phyloP scores from a whole-genome alignment of 768 basidiomycete genomes.

The Russula sp. region DNA sequence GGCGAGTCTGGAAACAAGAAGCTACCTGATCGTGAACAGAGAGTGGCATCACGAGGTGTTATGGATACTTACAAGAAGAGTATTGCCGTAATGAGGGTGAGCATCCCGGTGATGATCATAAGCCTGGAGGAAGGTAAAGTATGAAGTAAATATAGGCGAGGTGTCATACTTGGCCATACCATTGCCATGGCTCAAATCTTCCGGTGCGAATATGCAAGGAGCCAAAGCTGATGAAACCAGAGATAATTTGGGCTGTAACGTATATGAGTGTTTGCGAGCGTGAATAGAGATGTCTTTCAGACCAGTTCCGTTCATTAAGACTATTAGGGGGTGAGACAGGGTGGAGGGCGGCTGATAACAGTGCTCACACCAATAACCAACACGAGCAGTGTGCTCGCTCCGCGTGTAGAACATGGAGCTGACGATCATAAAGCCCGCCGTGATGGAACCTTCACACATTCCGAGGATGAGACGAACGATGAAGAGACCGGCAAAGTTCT shows the following conservation, averaged over 20 bases:
- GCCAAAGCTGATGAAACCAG: slow-evolving; percentile 64
- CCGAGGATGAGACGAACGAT: slow-evolving; percentile 59
- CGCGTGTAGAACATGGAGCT: slow-evolving; percentile 75
- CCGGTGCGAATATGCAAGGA: slow-evolving; percentile 50
- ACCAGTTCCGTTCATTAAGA: slow-evolving; percentile 73
- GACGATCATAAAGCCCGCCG: slow-evolving; percentile 71
- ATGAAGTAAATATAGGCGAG: slow-evolving; percentile 10
- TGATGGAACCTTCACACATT: slow-evolving; percentile 64
- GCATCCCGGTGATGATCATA: slow-evolving; percentile 59
- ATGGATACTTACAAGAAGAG: slow-evolving; percentile 43
- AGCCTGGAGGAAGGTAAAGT: slow-evolving; percentile 35
- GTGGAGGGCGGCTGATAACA: neutral
- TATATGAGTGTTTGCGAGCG: neutral
- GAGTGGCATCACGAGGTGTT: neutral
- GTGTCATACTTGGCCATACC: slow-evolving; percentile 31
- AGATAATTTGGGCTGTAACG: slow-evolving; percentile 55
- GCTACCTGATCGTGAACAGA: slow-evolving; percentile 30
- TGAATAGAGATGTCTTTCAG: slow-evolving; percentile 5
- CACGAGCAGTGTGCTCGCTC: slow-evolving; percentile 56
- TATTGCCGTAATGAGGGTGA: slow-evolving; percentile 47
- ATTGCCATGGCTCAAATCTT: slow-evolving; percentile 66
- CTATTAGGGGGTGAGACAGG: slow-evolving; percentile 29
- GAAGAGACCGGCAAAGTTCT: slow-evolving; percentile 57
- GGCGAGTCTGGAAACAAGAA: slow-evolving; percentile 71
- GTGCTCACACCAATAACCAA: slow-evolving; percentile 71